Evolutionary conservation across 768 basidiomycete species (phyloP).

Genomic region (Suillus alpinus): DNA sequence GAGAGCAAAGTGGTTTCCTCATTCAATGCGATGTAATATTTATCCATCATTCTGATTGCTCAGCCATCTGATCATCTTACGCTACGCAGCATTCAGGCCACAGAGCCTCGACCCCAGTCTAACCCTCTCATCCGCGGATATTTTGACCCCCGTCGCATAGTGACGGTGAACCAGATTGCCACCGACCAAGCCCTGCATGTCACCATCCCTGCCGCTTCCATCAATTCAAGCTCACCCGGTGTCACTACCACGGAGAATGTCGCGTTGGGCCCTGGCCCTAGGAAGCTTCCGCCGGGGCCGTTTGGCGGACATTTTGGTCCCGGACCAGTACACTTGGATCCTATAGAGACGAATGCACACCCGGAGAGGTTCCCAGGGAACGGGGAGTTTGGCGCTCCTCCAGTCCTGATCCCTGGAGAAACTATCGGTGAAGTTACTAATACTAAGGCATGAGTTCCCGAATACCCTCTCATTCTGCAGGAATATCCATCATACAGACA

Average conservation of each 20-base stretch:
- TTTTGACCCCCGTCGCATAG: slow-evolving; percentile 34
- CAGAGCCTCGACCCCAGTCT: slow-evolving; percentile 22
- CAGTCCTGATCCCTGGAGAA: slow-evolving; percentile 27
- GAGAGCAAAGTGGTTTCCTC: slow-evolving; percentile 33
- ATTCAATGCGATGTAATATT: slow-evolving; percentile 37
- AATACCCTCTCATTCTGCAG: not conserved
- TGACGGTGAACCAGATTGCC: slow-evolving; percentile 31
- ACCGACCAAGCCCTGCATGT: slow-evolving; percentile 25
- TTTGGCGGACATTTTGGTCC: slow-evolving; percentile 14
- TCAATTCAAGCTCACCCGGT: slow-evolving; percentile 10
- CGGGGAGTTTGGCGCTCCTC: slow-evolving; percentile 26
- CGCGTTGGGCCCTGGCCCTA: slow-evolving; percentile 18
- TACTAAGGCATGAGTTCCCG: not conserved
- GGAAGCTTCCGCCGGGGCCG: slow-evolving; percentile 11
- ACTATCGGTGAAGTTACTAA: slow-evolving; percentile 20
- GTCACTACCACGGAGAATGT: slow-evolving; percentile 12
- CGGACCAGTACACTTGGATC: slow-evolving; percentile 19
- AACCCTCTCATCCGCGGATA: slow-evolving; percentile 22
- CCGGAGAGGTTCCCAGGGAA: slow-evolving; percentile 24
- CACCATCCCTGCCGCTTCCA: slow-evolving; percentile 19
- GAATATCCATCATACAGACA: not conserved
- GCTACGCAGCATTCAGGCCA: slow-evolving; percentile 25
- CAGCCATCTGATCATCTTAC: not conserved
- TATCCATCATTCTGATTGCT: not conserved
- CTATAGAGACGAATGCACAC: slow-evolving; percentile 18